Evolutionary conservation across 305 asterid species (phyloP).

Genomic region (Plantago rigida): DNA sequence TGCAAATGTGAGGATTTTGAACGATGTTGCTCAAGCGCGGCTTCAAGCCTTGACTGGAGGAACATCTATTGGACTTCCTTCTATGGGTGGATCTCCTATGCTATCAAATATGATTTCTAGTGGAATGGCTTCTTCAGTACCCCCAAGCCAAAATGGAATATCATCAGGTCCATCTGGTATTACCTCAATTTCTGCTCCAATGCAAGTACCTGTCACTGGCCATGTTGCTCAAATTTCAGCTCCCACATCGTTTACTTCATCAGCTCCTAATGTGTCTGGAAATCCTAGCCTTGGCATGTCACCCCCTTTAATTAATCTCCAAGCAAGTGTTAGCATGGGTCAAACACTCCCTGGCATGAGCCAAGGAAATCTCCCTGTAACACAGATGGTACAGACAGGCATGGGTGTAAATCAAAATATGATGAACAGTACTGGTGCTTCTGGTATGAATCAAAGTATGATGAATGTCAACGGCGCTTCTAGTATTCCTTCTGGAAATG

Average conservation of each 20-base stretch:
- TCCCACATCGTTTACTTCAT: slow-evolving; percentile 43
- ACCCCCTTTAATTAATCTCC: slow-evolving; percentile 53
- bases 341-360: slow-evolving; percentile 60
- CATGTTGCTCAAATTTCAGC: slow-evolving; percentile 48
- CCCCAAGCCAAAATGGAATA: slow-evolving; percentile 57
- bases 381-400: slow-evolving; percentile 70
- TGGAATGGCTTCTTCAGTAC: slow-evolving; percentile 69
- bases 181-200: slow-evolving; percentile 49
- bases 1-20: slow-evolving; percentile 76
- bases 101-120: slow-evolving; percentile 84
- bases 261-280: slow-evolving; percentile 40
- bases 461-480: slow-evolving; percentile 42
- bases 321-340: slow-evolving; percentile 51
- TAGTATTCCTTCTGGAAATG: slow-evolving; percentile 55
- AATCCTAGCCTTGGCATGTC: slow-evolving; percentile 52
- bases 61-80: slow-evolving; percentile 64
- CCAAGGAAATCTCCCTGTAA: slow-evolving; percentile 56
- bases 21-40: slow-evolving; percentile 84
- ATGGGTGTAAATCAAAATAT: slow-evolving; percentile 55
- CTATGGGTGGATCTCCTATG: slow-evolving; percentile 77
- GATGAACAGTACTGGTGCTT: slow-evolving; percentile 47
- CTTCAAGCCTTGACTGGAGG: slow-evolving; percentile 76
- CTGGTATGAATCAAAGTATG: slow-evolving; percentile 61
- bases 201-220: slow-evolving; percentile 46
- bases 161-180: slow-evolving; percentile 56